Base-by-base conservation (phyloP, 2,329 filamentous ascomycete genomes). In the Balansia obtecta region DNA sequence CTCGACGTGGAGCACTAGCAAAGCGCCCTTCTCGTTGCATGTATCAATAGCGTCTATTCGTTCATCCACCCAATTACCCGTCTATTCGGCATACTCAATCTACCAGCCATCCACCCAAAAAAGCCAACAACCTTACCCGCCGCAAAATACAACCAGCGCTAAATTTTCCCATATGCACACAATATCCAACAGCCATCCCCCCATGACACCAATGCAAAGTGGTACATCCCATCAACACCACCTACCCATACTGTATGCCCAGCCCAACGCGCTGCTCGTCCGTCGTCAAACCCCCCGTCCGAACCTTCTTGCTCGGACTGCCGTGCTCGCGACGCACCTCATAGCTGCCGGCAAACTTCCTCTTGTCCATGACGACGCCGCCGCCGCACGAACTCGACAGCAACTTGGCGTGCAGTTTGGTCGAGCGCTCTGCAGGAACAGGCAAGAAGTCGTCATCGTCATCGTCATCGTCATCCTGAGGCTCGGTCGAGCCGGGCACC, bases 271-370 rank as follows among this genome's bases (percentile, higher is more conserved):
- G 60, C 12, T 61, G 62, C 1, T 69, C 65, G 32, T 71, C 70
- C 15, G 62, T 56, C 15, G 62, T 56, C 48, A 68, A 54, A 10
- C 64, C 63, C 1, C 65, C 68, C 15, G 72, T 65, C 22, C 73
- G 68, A 48, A 71, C 60, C 64, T 72, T 79, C 64, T 80, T 80
- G 1, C 70, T 64, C 30, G 76, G 75, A 57, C 73, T 78, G 6
- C 64, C 63, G 30, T 68, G 60, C 11, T 62, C 60, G 27, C 68
- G 66, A 22, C 62, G 61, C 41, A 60, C 54, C 33, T 64, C 60
- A 3, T 60, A 55, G 18, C 60, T 61, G 4, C 65, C 66, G 20
- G 64, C 67, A 38, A 73, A 71, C 61, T 79, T 79, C 50, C 76
- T 70, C 67, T 80, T 79, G 47, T 75, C 75, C 30, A 61, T 48